phyloP scores from a whole-genome alignment of 1,139 yeast genomes.

The Lodderomyces oxycetoniae region DNA sequence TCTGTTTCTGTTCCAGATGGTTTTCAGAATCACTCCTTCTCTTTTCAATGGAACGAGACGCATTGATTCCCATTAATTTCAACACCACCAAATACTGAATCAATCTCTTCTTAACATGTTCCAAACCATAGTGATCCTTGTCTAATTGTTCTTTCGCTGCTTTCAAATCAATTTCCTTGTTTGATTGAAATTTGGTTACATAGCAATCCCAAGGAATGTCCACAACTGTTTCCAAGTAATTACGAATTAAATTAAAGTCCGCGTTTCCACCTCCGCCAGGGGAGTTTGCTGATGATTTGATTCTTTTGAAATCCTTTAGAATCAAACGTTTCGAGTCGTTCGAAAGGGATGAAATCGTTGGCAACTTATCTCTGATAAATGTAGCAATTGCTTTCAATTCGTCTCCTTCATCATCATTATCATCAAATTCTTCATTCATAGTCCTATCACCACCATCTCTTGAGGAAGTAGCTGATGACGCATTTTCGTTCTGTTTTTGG shows the following conservation, averaged over 20 bases:
- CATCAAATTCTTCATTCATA: slow-evolving; percentile 22
- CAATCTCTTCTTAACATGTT: slow-evolving; percentile 74
- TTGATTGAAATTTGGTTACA: slow-evolving; percentile 35
- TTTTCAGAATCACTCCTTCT: not conserved
- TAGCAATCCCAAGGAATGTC: slow-evolving; percentile 61
- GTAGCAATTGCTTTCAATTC: slow-evolving; percentile 42
- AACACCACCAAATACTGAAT: slow-evolving; percentile 78
- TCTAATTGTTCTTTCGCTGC: slow-evolving; percentile 61
- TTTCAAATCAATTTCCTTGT: slow-evolving; percentile 46
- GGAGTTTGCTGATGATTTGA: slow-evolving; percentile 48
- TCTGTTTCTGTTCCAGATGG: not conserved
- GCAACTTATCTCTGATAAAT: slow-evolving; percentile 46
- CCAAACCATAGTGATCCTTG: slow-evolving; percentile 80
- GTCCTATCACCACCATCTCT: slow-evolving; percentile 14
- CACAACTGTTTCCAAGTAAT: slow-evolving; percentile 65
- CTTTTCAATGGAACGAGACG: slow-evolving; percentile 22
- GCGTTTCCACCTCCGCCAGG: slow-evolving; percentile 50
- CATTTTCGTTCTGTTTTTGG: not conserved
- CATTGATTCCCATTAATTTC: slow-evolving; percentile 51
- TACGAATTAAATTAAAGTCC: slow-evolving; percentile 68
- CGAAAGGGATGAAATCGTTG: slow-evolving; percentile 30
- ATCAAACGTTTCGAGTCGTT: slow-evolving; percentile 56
- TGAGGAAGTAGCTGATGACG: not conserved
- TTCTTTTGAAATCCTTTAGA: slow-evolving; percentile 58
- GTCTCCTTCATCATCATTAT: slow-evolving; percentile 41